phyloP scores from a whole-genome alignment of 495 filamentous ascomycete species.

The Penicillium robsamsonii region DNA sequence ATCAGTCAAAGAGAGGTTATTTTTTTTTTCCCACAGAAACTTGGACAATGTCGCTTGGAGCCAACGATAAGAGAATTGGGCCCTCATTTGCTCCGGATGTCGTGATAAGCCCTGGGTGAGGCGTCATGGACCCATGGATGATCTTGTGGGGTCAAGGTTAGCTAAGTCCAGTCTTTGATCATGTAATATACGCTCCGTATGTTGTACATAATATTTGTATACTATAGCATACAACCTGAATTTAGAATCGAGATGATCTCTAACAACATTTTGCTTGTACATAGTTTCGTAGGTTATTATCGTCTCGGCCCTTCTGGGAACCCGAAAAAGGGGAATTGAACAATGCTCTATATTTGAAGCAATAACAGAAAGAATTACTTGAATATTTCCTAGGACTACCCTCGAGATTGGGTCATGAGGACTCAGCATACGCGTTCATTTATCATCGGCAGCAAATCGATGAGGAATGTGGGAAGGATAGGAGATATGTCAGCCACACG shows the following conservation, averaged over 20 bases:
- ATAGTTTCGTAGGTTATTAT: too few species aligned
- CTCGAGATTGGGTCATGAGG: background rate
- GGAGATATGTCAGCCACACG: background rate
- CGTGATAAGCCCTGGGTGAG: slow-evolving; percentile 26
- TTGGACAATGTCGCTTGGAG: background rate
- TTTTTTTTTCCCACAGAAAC: background rate
- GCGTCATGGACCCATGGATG: slow-evolving; percentile 1
- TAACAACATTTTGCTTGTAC: too few species aligned
- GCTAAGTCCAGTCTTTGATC: too few species aligned
- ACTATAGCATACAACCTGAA: too few species aligned
- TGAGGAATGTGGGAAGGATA: background rate
- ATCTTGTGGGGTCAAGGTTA: background rate
- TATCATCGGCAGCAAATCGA: background rate
- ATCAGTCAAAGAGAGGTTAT: background rate
- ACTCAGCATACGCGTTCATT: too few species aligned
- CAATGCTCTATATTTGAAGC: too few species aligned
- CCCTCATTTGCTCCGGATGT: slow-evolving; percentile 32
- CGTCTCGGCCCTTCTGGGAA: too few species aligned
- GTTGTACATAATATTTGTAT: too few species aligned
- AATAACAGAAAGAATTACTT: too few species aligned
- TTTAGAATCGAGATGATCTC: too few species aligned
- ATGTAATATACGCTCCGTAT: too few species aligned
- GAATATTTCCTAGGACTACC: background rate
- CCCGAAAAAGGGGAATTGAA: too few species aligned
- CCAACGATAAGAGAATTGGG: background rate